A percentile compares a stretch with the other conserved stretches of the same genome.
Conservation (phyloP, 1,284 basidiomycete genomes). For the Tilletiopsis washingtonensis region DNA sequence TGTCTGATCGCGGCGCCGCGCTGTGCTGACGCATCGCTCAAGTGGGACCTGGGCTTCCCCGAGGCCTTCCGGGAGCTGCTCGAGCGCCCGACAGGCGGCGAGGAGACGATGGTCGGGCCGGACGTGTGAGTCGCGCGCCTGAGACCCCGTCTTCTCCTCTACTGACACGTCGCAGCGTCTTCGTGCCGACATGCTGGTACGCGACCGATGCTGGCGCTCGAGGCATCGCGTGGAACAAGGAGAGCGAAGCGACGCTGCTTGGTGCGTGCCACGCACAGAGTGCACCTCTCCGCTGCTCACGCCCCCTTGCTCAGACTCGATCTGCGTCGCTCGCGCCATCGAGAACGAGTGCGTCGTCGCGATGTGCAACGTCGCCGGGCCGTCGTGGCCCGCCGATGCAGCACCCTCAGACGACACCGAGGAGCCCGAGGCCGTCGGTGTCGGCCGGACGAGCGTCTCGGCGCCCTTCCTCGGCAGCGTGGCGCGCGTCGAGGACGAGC, state of each 20-base stretch:
- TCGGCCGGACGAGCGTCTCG: slow-evolving; percentile 31
- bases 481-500: slow-evolving; percentile 16
- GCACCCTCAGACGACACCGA: background rate
- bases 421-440: slow-evolving; percentile 17
- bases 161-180: too few species aligned
- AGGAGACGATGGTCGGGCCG: slow-evolving; percentile 23
- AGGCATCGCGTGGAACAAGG: slow-evolving; percentile 29
- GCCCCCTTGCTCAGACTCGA: slow-evolving; percentile 9
- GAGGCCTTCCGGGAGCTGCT: slow-evolving; percentile 22
- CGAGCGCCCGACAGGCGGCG: background rate
- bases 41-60: slow-evolving; percentile 43
- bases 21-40: background rate
- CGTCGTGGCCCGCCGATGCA: slow-evolving; percentile 4
- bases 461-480: slow-evolving; percentile 35
- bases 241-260: slow-evolving; percentile 29
- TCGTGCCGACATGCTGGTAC: slow-evolving; percentile 45
- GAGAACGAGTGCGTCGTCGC: slow-evolving; percentile 35
- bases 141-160: too few species aligned
- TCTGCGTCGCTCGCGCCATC: slow-evolving; percentile 29
- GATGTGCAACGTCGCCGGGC: slow-evolving; percentile 43
- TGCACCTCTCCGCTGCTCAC: background rate
- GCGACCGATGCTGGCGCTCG: slow-evolving; percentile 33
- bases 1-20: background rate
- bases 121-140: slow-evolving; percentile 20
- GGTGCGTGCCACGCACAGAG: slow-evolving; percentile 3